Evolutionary conservation across 1,139 yeast species (phyloP).

Genomic region (Magnusiomyces fungicola): DNA sequence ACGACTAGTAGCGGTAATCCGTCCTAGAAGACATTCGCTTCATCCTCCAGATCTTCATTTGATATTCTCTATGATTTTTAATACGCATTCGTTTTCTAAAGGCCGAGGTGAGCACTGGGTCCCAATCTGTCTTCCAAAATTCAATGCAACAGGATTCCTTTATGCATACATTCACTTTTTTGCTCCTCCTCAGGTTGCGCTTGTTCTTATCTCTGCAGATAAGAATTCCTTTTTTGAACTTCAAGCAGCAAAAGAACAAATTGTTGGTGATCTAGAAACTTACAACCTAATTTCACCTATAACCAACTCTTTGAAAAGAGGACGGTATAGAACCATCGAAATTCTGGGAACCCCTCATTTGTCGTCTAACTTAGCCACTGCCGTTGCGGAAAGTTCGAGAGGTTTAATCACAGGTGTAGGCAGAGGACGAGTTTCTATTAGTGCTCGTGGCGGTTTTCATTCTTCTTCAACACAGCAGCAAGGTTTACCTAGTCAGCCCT

Average conservation of each 20-base stretch:
- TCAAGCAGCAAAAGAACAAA: conserved; percentile 49
- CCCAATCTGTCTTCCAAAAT: conserved; percentile 86
- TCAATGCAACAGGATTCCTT: conserved; percentile 80
- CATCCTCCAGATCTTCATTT: conserved; percentile 66
- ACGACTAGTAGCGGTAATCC: conserved; percentile 48
- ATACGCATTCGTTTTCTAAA: conserved; percentile 43
- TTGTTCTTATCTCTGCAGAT: conserved; percentile 74
- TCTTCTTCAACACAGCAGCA: neutral
- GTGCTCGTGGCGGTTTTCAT: neutral
- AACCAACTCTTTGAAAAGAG: conserved; percentile 34
- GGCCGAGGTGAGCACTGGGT: conserved; percentile 77
- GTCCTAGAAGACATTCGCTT: conserved; percentile 57
- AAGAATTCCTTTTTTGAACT: conserved; percentile 75
- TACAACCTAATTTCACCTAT: conserved; percentile 34
- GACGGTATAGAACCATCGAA: conserved; percentile 42
- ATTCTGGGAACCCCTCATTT: conserved; percentile 35
- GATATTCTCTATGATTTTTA: conserved; percentile 53
- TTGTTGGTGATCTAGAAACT: conserved; percentile 40
- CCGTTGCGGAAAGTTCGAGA: neutral
- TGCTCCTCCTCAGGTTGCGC: conserved; percentile 41
- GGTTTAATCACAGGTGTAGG: neutral
- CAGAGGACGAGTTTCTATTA: neutral
- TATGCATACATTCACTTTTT: conserved; percentile 70
- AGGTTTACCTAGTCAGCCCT: neutral
- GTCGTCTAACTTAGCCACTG: neutral